Evolutionary conservation across 225 moss, liverwort and hornwort genomes (phyloP).

Genomic region (Ulota crispa): DNA sequence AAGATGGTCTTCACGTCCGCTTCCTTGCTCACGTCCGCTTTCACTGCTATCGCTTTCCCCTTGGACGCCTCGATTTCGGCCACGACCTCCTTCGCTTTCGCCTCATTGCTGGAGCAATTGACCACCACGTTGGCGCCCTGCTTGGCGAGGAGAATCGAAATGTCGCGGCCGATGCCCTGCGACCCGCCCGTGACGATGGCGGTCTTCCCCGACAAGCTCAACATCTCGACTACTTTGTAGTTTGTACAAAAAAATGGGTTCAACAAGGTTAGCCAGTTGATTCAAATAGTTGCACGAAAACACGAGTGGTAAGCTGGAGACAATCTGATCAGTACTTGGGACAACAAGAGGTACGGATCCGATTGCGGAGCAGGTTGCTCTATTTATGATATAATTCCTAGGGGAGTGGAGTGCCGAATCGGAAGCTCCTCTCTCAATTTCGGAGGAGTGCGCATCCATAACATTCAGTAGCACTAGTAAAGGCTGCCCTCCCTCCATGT

Average conservation of each 20-base stretch:
- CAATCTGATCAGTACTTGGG: not conserved
- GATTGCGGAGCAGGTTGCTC: rapidly evolving
- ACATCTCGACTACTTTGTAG: slow-evolving; percentile 3
- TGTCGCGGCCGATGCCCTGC: slow-evolving; percentile 62
- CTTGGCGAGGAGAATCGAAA: slow-evolving; percentile 42
- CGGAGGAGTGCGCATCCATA: no score
- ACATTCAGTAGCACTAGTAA: no score
- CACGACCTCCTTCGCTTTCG: slow-evolving; percentile 48
- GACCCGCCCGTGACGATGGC: slow-evolving; percentile 76
- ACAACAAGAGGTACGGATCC: not conserved
- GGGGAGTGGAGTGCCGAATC: no score
- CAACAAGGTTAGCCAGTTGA: not conserved
- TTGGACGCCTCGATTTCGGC: slow-evolving; percentile 25
- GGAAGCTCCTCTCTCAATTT: no score
- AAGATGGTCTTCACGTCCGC: slow-evolving; percentile 48
- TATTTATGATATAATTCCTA: no score
- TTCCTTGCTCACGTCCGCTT: slow-evolving; percentile 49
- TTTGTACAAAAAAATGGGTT: not conserved
- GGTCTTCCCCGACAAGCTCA: slow-evolving; percentile 57
- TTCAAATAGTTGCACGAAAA: not conserved
- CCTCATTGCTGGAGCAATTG: slow-evolving; percentile 48
- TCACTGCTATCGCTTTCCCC: slow-evolving; percentile 50
- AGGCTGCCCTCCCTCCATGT: no score
- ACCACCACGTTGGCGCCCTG: slow-evolving; percentile 65
- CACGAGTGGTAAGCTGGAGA: not conserved